Percentiles rank a stretch among this genome's conserved stretches.
Evolutionary conservation across 2,329 filamentous ascomycete genomes (phyloP).

Genomic region (Neonectria hederae): DNA sequence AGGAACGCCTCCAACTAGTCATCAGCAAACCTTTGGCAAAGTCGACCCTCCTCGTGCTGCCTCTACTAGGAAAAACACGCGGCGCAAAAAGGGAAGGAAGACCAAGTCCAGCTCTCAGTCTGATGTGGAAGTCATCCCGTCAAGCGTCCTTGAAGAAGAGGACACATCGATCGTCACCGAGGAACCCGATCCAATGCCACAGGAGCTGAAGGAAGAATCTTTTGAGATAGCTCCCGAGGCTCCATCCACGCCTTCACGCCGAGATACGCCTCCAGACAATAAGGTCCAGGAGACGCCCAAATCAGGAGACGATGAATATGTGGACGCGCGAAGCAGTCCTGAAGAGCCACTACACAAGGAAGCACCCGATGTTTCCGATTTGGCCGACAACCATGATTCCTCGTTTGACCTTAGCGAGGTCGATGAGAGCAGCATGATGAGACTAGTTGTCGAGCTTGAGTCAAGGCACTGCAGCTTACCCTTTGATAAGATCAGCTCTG

Average conservation of each 20-base stretch:
- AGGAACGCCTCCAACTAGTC: slow-evolving; percentile 56
- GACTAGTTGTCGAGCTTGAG: slow-evolving; percentile 61
- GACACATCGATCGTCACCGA: slow-evolving; percentile 8
- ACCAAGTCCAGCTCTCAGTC: slow-evolving; percentile 25
- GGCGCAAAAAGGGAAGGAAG: slow-evolving; percentile 30
- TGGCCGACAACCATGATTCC: slow-evolving; percentile 34
- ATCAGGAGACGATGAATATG: slow-evolving; percentile 57
- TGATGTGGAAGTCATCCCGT: slow-evolving; percentile 42
- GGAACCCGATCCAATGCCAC: slow-evolving; percentile 1
- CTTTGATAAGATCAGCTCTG: slow-evolving; percentile 27
- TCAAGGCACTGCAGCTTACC: slow-evolving; percentile 48
- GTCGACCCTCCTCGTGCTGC: slow-evolving; percentile 11
- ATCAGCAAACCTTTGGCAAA: slow-evolving; percentile 36
- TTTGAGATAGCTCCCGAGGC: slow-evolving; percentile 11
- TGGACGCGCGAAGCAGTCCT: slow-evolving; percentile 60
- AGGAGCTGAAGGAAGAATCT: slow-evolving; percentile 13
- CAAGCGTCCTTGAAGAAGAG: slow-evolving; percentile 42
- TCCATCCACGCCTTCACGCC: slow-evolving; percentile 26
- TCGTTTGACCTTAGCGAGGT: slow-evolving; percentile 56
- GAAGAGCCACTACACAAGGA: slow-evolving; percentile 32
- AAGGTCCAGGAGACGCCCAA: slow-evolving; percentile 50
- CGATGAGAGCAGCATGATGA: slow-evolving; percentile 59
- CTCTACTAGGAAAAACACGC: slow-evolving; percentile 12
- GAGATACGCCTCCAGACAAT: slow-evolving; percentile 29
- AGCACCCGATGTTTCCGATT: slow-evolving; percentile 7